Base-by-base conservation (phyloP, 345 rosid species). In the Hypericum perforatum region DNA sequence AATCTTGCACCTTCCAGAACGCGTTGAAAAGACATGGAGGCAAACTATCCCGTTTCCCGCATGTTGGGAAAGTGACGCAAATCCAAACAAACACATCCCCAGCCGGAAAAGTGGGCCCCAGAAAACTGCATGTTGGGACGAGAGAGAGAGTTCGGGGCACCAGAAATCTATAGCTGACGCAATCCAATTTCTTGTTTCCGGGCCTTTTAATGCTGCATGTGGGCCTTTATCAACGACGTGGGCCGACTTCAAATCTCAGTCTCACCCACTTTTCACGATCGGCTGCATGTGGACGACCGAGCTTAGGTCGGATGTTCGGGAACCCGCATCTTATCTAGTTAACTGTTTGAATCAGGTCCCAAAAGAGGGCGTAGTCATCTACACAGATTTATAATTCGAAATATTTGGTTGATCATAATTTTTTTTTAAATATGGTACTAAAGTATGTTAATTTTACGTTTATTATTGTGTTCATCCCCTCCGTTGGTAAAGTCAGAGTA, bases 271-370 rank as follows among this genome's bases (percentile, higher is more conserved):
- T 9, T 0, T 10, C 6, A 22, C 32, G 5, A 43, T 47, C 56
- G n/a, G 14, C 43, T 44, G 51, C 70, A 61, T 57, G 65, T 64
- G 70, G 47, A 45, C 52, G 45, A 42, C 70, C 57, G 57, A 12
- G 11, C 41, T 47, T 37, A 3, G 49, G 61, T 48, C 43, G 12
- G 50, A 53, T 14, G 13, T 53, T 39, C 5, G 29, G 55, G 10
- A 7, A 8, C 37, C n/a, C 10, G 7, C 15, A 13, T 45, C 41
- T 39, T 56, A 5, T 9, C 40, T n/a, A n/a, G n/a, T n/a, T n/a
- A n/a, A n/a, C n/a, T n/a, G n/a, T n/a, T n/a, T n/a, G n/a, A n/a
- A n/a, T n/a, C n/a, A n/a, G n/a, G n/a, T n/a, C n/a, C n/a, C n/a
- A n/a, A n/a, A n/a, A n/a, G n/a, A n/a, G n/a, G n/a, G n/a, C n/a